Base-by-base conservation (phyloP, 2,329 filamentous ascomycete genomes). In the Cryphonectria parasitica region DNA sequence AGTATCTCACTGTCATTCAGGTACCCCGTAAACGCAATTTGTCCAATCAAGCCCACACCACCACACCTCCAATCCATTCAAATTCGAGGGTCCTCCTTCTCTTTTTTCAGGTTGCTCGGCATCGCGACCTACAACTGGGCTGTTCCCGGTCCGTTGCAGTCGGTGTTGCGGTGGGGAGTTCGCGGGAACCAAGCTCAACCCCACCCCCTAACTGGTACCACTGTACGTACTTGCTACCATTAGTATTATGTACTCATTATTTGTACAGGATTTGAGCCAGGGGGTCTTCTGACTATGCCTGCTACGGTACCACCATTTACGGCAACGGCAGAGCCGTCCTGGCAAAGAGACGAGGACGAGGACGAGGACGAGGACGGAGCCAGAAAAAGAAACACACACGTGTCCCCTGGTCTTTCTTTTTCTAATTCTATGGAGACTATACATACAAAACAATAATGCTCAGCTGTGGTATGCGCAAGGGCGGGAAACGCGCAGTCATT, bases 311-410 rank as follows among this genome's bases (percentile, higher is more conserved):
- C 43, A 45, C 45, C 45, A 52, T 10, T 10, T 19, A 52, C 22
- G 22, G 45, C 19, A 52, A 10, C 36, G 10, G 10, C 36, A 39
- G 36, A 25, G 19, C 45, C 45, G 45, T n/a, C 45, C 45, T 52
- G 19, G 45, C 45, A 25, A n/a, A n/a, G 11, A 11, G 10, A 39
- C 0, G 36, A 25, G 7, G 49, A 31, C 45, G 45, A 10, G 45
- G 22, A n/a, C 0, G 36, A 25, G 7, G 49, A 31, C 45, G 45
- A 10, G 45, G 22, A n/a, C n/a, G 7, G 58, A 10, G 58, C 58
- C 58, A 61, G 58, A 6, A 39, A 61, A 61, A 61, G 58, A 39
- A 61, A 39, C 58, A 61, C 58, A 39, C 34, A 61, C 58, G 58
- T 61, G 58, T 39, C 58, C 58, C 58, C 54, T 58, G 28, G 28